These are phyloP conservation scores for Tremellales sp. DNA, from an alignment of 1,284 basidiomycete species.

Conservation along the genomic window DNA sequence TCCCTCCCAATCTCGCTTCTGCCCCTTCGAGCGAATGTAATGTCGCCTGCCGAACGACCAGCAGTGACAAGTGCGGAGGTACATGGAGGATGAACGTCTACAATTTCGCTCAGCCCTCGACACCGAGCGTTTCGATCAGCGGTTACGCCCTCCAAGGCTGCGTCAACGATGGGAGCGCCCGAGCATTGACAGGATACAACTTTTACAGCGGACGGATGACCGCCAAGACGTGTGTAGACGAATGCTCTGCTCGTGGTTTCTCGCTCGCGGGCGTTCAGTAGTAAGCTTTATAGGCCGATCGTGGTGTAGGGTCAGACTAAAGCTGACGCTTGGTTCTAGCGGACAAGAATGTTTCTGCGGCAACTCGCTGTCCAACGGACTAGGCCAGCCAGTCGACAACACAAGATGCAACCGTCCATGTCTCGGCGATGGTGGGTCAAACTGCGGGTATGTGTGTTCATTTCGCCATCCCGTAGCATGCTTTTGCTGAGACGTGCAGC, in stretches of 20 bases:
- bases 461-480: too few species aligned
- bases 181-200: conserved; percentile 7
- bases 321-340: too few species aligned
- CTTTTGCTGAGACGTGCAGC: too few species aligned
- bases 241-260: conserved; percentile 5
- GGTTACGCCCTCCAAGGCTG: conserved; percentile 6
- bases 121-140: background rate
- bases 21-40: conserved; percentile 6
- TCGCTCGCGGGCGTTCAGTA: conserved; percentile 18
- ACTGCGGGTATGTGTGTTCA: too few species aligned
- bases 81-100: background rate
- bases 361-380: too few species aligned
- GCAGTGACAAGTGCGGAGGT: conserved; percentile 9
- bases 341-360: too few species aligned
- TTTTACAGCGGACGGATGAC: conserved; percentile 15
- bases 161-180: conserved; percentile 10
- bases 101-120: background rate
- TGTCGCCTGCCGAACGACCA: conserved; percentile 8
- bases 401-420: too few species aligned
- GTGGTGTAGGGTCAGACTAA: background rate
- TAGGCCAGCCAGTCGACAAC: too few species aligned
- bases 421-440: too few species aligned
- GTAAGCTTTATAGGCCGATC: background rate
- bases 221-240: conserved; percentile 14
- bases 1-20: background rate